phyloP scores from a whole-genome alignment of 495 filamentous ascomycete genomes.

The Aspergillus leporis region DNA sequence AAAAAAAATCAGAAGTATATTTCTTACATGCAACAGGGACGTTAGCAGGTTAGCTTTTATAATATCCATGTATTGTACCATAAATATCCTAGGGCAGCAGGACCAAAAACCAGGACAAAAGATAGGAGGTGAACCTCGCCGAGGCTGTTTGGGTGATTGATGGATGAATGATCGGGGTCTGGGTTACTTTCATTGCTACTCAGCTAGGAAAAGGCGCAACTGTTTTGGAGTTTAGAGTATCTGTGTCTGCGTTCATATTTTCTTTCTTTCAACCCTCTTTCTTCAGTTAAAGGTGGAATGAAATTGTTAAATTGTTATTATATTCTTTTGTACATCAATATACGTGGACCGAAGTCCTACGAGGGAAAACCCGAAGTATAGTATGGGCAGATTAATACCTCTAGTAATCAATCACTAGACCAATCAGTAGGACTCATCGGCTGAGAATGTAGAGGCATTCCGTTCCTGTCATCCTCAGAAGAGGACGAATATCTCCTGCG shows the following conservation, averaged over 20 bases:
- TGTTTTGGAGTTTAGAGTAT: slow-evolving; percentile 26
- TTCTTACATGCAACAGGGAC: background rate
- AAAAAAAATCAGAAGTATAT: slow-evolving; percentile 2
- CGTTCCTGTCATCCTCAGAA: slow-evolving; percentile 3
- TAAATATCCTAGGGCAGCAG: slow-evolving; percentile 20
- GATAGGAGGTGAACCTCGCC: background rate
- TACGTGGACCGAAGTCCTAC: background rate
- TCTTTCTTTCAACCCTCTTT: slow-evolving; percentile 6
- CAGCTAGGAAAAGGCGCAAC: slow-evolving; percentile 26
- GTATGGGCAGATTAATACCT: background rate
- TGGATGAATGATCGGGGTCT: slow-evolving; percentile 13
- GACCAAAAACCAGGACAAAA: slow-evolving; percentile 23
- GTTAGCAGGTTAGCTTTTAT: slow-evolving; percentile 11
- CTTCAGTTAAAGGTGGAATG: slow-evolving; percentile 6
- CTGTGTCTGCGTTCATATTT: background rate
- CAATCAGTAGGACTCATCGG: slow-evolving; percentile 10
- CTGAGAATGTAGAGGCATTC: slow-evolving; percentile 8
- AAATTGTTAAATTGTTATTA: background rate
- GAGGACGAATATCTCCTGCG: background rate
- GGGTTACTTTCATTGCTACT: slow-evolving; percentile 16
- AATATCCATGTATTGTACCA: slow-evolving; percentile 32
- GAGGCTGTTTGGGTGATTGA: slow-evolving; percentile 5
- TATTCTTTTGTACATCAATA: background rate
- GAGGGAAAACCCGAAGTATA: too few species aligned
- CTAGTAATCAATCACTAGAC: background rate